phyloP scores from a whole-genome alignment of 768 basidiomycete genomes.

The Sarcodon aspratus region DNA sequence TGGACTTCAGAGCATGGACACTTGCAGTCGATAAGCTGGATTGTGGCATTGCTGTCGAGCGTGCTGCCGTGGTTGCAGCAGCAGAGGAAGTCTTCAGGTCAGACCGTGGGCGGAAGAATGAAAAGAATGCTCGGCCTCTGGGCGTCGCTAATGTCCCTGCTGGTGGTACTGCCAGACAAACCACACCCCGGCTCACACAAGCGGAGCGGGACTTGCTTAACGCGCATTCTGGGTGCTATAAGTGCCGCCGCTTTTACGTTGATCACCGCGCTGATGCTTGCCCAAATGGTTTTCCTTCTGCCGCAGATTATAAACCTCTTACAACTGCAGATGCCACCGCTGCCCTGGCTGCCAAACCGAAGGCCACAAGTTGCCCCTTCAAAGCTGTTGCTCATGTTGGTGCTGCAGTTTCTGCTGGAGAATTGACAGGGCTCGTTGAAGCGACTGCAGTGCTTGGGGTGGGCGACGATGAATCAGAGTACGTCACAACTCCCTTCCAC shows the following conservation, averaged over 20 bases:
- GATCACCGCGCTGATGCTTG: slow-evolving; percentile 10
- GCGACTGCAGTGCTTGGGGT: not conserved
- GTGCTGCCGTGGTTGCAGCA: not conserved
- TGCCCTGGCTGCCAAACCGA: not conserved
- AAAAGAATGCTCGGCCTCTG: too few relatives aligned
- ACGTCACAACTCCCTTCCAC: too few relatives aligned
- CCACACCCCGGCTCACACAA: slow-evolving; percentile 3
- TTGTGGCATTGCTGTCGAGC: not conserved
- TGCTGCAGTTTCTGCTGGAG: too few relatives aligned
- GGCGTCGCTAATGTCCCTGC: not conserved
- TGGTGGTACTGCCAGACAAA: not conserved
- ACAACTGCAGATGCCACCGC: slow-evolving; percentile 3
- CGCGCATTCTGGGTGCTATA: slow-evolving; percentile 13
- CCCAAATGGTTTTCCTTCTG: slow-evolving; percentile 10
- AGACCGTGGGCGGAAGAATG: too few relatives aligned
- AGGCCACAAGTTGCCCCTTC: not conserved
- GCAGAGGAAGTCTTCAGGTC: not conserved
- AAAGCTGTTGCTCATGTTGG: not conserved
- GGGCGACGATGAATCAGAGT: not conserved
- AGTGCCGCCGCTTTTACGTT: slow-evolving; percentile 10
- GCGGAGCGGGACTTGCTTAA: slow-evolving; percentile 7
- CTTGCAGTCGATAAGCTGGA: not conserved
- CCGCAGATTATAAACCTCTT: slow-evolving; percentile 8
- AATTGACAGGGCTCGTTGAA: not conserved
- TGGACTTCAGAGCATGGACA: not conserved